These are phyloP conservation scores for Tinospora cordifolia DNA, from an alignment of 164 flowering plant species.

Conservation along the genomic window DNA sequence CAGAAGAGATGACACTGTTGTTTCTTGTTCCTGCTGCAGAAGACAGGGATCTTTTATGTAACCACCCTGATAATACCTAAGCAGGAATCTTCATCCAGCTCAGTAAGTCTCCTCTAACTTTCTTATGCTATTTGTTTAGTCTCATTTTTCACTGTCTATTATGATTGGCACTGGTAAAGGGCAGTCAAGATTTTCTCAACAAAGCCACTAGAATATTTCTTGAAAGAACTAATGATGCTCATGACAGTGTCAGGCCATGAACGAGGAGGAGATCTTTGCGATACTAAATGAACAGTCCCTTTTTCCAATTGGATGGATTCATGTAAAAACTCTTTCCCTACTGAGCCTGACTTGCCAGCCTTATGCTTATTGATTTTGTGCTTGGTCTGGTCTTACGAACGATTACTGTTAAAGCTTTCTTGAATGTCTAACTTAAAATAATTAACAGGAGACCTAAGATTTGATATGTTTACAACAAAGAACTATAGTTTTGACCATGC, in stretches of 20 bases:
- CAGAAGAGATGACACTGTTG: background rate
- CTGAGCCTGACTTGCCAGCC: background rate
- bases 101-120: constrained; percentile 27
- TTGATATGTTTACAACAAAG: background rate
- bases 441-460: background rate
- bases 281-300: constrained; percentile 61
- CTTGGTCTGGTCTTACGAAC: background rate
- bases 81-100: constrained; percentile 61
- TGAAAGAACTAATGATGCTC: constrained; percentile 10
- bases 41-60: constrained; percentile 44
- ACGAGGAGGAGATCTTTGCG: constrained; percentile 67
- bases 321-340: constrained; percentile 37
- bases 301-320: constrained; percentile 82
- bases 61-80: constrained; percentile 74
- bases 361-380: background rate
- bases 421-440: background rate
- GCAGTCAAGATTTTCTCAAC: background rate
- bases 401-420: background rate
- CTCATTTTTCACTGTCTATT: background rate
- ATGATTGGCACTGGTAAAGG: constrained; percentile 2
- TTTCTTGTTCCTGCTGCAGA: constrained; percentile 27
- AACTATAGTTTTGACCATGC: background rate
- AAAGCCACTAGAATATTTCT: constrained; percentile 1
- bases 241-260: constrained; percentile 62
- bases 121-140: background rate